Base-by-base conservation (phyloP, 495 filamentous ascomycete species). In the Amphirosellinia nigrospora region DNA sequence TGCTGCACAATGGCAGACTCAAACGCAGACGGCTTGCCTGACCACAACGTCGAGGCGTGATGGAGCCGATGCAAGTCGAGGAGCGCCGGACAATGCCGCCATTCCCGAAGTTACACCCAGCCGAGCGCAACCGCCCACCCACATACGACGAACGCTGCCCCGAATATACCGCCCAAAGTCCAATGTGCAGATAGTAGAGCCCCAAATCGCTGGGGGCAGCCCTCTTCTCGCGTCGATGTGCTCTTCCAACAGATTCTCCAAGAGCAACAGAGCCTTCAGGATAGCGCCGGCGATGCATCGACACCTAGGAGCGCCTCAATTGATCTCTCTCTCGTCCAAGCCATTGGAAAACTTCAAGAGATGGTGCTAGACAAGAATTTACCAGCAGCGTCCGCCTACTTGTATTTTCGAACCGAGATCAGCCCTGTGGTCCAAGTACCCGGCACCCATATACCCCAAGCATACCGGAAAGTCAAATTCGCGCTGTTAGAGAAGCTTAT, bases 1-100 rank as follows among this genome's bases (percentile, higher is more conserved):
- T 73, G 80, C 9, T 78, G 82, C 50, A 78, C 85, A 74, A 77
- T 84, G 72, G 84, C 79, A 63, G 78, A 86, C 72, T 55, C 78
- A 58, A 70, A 74, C 3, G n/a, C 58, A 43, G 63, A 19, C 50
- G 21, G 7, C 72, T 72, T 48, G 70, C 63, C 8, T n/a, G n/a
- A 75, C 62, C 19, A 60, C 66, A 3, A 13, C 36, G 26, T 52
- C 59, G 46, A 71, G 41, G 68, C 48, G 26, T 67, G 68, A 72
- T 45, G 28, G 45, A n/a, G 8, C 39, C 16, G 43, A n/a, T 26
- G n/a, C 67, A 2, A 15, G 55, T 1, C 38, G 46, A 9, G 26
- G 62, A 48, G 28, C n/a, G 23, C 32, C 43, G 3, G 15, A 36
- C 16, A 43, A 45, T 67, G 30, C 55, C n/a, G 26, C 13, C n/a